A percentile compares a stretch with the other conserved stretches of the same genome.
Conservation (phyloP, 176 grass and related monocot genomes). For the Triticum monococcum region DNA sequence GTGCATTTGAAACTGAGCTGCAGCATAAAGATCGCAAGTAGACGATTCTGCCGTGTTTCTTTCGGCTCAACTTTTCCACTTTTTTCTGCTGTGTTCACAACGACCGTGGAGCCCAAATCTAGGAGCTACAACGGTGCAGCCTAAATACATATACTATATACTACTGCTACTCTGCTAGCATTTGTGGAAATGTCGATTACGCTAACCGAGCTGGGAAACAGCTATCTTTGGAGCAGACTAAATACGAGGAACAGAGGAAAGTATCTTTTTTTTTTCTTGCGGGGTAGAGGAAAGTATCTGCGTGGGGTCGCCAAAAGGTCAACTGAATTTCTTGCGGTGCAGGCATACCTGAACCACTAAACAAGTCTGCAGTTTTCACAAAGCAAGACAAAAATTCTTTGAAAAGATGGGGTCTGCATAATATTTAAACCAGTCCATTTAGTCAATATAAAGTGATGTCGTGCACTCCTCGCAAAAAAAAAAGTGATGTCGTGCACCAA, state of each 20-base stretch:
- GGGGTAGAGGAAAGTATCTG: constrained; percentile 13
- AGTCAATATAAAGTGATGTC: not conserved
- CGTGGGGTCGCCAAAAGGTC: not conserved
- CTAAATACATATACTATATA: not conserved
- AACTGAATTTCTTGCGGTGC: constrained; percentile 15
- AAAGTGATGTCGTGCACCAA: not conserved
- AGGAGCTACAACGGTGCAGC: not conserved
- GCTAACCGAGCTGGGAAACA: not conserved
- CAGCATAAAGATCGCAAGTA: not conserved
- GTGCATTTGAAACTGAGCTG: not conserved
- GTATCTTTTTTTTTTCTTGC: not conserved
- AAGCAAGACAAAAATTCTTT: not conserved
- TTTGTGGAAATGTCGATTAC: constrained; percentile 18
- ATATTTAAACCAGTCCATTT: not conserved
- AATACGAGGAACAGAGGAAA: not conserved
- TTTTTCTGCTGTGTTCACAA: constrained; percentile 37
- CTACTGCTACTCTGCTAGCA: not conserved
- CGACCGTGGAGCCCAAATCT: not conserved
- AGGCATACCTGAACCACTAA: constrained; percentile 10
- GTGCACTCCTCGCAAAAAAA: no score
- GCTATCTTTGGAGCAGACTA: not conserved
- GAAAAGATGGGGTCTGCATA: no score
- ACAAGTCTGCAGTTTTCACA: not conserved
- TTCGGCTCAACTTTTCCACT: constrained; percentile 34
- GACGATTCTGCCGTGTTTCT: constrained; percentile 54